Conservation (phyloP, 1,139 yeast genomes). For the Magnusiomyces tetraspermus region DNA sequence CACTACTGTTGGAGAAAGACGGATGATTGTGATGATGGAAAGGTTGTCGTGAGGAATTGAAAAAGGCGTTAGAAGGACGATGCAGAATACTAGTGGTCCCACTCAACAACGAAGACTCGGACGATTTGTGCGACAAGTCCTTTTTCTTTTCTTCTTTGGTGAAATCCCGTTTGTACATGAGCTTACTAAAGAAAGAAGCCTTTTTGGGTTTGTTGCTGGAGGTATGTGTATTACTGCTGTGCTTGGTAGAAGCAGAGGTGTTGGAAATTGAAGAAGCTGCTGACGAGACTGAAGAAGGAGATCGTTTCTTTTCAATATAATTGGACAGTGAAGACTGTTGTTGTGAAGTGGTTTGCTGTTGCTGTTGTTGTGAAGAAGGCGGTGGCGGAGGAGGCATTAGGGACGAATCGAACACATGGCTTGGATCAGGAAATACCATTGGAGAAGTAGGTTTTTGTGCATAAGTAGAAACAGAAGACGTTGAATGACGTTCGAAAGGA, state of each 20-base stretch:
- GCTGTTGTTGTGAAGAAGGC: too few species aligned
- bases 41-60: slow-evolving; percentile 14
- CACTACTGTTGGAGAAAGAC: too few species aligned
- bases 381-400: slow-evolving; percentile 1
- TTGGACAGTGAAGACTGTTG: too few species aligned
- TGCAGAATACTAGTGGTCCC: slow-evolving; percentile 8
- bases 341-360: too few species aligned
- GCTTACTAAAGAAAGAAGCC: slow-evolving; percentile 21
- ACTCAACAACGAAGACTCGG: slow-evolving; percentile 2
- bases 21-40: neutral
- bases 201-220: slow-evolving; percentile 10
- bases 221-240: too few species aligned
- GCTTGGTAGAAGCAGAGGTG: too few species aligned
- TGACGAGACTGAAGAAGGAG: slow-evolving; percentile 5
- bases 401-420: slow-evolving; percentile 6
- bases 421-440: slow-evolving; percentile 15
- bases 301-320: too few species aligned
- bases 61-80: slow-evolving; percentile 7
- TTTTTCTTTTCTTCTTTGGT: slow-evolving; percentile 10
- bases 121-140: neutral
- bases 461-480: neutral
- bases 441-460: slow-evolving; percentile 5
- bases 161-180: slow-evolving; percentile 23
- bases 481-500: neutral
- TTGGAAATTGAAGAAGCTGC: too few species aligned